A percentile compares a stretch with the other conserved stretches of the same genome.
These are phyloP conservation scores for Fusarium subtropicale DNA, from an alignment of 2,329 filamentous ascomycete genomes.

Conservation along the genomic window DNA sequence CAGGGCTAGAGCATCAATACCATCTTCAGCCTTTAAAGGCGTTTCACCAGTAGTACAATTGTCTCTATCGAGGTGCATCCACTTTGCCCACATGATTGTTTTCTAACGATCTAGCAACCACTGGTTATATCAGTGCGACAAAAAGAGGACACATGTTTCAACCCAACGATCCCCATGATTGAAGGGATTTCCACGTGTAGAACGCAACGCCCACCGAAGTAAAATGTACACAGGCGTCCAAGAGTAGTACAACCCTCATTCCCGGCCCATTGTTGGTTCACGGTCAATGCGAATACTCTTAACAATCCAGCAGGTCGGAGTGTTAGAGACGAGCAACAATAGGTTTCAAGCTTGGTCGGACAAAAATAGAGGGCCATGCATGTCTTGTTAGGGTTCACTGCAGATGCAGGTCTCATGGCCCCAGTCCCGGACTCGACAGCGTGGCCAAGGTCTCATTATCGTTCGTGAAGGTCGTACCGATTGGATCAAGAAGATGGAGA, in stretches of 20 bases:
- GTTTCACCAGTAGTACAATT: background rate
- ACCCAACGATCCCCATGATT: background rate
- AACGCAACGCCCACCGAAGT: background rate
- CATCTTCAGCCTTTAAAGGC: background rate
- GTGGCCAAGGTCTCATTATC: conserved; percentile 22
- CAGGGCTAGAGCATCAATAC: conserved; percentile 18
- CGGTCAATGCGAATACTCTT: conserved; percentile 14
- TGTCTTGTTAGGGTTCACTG: conserved; percentile 26
- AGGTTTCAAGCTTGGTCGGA: conserved; percentile 10
- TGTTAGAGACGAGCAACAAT: conserved; percentile 1
- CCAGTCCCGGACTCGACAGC: conserved; percentile 29
- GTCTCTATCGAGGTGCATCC: background rate
- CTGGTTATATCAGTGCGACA: background rate
- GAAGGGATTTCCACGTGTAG: background rate
- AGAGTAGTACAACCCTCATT: conserved; percentile 10
- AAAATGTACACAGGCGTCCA: background rate
- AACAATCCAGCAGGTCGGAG: conserved; percentile 4
- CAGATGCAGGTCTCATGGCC: conserved; percentile 30
- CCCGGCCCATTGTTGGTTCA: conserved; percentile 1
- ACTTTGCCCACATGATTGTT: background rate
- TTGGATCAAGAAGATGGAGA: conserved; percentile 6
- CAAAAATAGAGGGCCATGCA: conserved; percentile 16
- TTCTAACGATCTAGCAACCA: background rate
- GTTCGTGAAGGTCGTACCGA: conserved; percentile 16
- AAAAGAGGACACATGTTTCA: background rate